Evolutionary conservation across 345 rosid species (phyloP).

Genomic region (Ricinus communis): DNA sequence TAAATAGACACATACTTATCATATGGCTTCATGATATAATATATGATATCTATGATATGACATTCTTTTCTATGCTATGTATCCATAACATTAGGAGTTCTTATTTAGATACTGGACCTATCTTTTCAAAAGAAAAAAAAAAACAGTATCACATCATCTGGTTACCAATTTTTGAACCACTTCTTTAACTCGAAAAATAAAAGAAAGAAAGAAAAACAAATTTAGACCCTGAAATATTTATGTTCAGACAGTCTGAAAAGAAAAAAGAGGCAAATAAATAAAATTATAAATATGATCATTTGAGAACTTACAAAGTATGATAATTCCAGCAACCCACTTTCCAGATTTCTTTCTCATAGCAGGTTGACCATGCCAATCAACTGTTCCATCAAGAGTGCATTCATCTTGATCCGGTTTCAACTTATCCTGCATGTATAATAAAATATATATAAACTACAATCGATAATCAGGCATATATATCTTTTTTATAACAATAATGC

Average conservation of each 20-base stretch:
- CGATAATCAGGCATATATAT: background rate
- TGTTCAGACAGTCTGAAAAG: no score
- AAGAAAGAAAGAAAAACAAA: no score
- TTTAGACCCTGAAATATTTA: no score
- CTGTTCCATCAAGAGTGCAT: conserved; percentile 70
- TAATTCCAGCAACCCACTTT: conserved; percentile 73
- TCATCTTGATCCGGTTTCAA: conserved; percentile 46
- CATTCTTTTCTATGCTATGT: background rate
- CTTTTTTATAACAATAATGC: background rate
- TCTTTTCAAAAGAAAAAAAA: background rate
- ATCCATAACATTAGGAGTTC: conserved; percentile 2
- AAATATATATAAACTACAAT: background rate
- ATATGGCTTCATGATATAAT: background rate
- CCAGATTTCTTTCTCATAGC: conserved; percentile 67
- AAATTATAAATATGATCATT: background rate
- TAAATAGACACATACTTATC: no score
- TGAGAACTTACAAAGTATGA: conserved; percentile 67
- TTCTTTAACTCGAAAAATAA: no score
- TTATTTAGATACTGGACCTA: conserved; percentile 5
- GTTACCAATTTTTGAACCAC: no score
- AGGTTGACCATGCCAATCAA: conserved; percentile 67
- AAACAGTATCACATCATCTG: no score
- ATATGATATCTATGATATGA: background rate
- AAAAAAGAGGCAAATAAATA: no score
- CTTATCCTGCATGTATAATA: conserved; percentile 21